These are phyloP conservation scores for Sclerotinia subarctica DNA, from an alignment of 2,329 filamentous ascomycete genomes.

Conservation along the genomic window DNA sequence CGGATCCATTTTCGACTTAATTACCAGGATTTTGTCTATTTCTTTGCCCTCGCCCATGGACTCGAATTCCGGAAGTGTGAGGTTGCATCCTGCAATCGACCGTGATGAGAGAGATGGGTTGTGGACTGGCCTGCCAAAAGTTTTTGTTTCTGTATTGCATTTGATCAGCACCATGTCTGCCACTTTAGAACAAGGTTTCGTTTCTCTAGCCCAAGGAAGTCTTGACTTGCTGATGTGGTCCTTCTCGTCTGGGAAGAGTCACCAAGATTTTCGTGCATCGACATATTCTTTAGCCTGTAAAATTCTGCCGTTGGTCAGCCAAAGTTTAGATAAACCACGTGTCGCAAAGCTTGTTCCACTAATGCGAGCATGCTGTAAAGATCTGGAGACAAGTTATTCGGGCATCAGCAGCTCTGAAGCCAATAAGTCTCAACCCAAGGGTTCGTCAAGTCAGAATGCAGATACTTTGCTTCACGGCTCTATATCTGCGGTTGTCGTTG, in stretches of 20 bases:
- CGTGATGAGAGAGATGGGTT: conserved; percentile 80
- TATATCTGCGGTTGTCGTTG: conserved; percentile 36
- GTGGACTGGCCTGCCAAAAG: conserved; percentile 67
- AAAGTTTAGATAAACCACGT: conserved; percentile 62
- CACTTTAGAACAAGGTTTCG: conserved; percentile 55
- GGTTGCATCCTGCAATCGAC: conserved; percentile 68
- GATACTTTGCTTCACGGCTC: conserved; percentile 61
- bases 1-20: conserved; percentile 63
- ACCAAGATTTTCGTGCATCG: conserved; percentile 54
- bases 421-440: conserved; percentile 36
- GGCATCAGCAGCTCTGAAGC: conserved; percentile 33
- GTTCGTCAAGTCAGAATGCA: conserved; percentile 54
- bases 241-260: conserved; percentile 56
- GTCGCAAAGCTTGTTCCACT: conserved; percentile 61
- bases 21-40: conserved; percentile 67
- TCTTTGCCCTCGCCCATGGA: conserved; percentile 45
- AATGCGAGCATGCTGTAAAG: conserved; percentile 68
- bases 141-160: conserved; percentile 69
- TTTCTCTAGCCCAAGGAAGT: conserved; percentile 60
- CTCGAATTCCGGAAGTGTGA: conserved; percentile 39
- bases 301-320: conserved; percentile 54
- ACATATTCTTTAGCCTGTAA: conserved; percentile 58
- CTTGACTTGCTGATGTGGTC: conserved; percentile 71
- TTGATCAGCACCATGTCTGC: conserved; percentile 56
- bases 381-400: conserved; percentile 56